These are phyloP conservation scores for Fusarium stilboides DNA, from an alignment of 2,329 filamentous ascomycete genomes.

Conservation along the genomic window DNA sequence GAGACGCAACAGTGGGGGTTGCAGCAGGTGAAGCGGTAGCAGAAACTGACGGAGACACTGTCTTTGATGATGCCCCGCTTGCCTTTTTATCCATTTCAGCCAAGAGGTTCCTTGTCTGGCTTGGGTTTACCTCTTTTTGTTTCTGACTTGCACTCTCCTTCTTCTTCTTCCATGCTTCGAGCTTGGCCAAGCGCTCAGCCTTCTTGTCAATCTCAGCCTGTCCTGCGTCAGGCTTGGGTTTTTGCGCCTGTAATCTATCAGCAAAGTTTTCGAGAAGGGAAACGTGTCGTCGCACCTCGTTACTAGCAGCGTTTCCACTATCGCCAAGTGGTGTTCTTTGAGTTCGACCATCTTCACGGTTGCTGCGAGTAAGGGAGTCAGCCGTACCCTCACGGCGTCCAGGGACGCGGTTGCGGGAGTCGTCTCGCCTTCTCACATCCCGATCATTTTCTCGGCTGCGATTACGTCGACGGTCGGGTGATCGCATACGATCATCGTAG, in stretches of 20 bases:
- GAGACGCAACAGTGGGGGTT: conserved; percentile 63
- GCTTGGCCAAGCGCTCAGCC: conserved; percentile 82
- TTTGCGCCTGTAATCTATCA: conserved; percentile 64
- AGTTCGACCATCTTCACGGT: conserved; percentile 73
- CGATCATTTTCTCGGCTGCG: conserved; percentile 74
- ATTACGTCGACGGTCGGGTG: conserved; percentile 71
- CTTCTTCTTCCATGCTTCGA: conserved; percentile 95
- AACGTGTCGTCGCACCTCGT: conserved; percentile 68
- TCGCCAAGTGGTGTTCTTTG: conserved; percentile 67
- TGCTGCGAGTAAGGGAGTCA: conserved; percentile 77
- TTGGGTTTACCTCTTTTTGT: conserved; percentile 76
- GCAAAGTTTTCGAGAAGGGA: conserved; percentile 40
- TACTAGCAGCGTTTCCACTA: conserved; percentile 63
- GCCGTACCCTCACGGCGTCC: conserved; percentile 78
- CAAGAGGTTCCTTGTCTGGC: conserved; percentile 76
- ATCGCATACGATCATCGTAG: conserved; percentile 71
- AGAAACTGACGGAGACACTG: conserved; percentile 66
- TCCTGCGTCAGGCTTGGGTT: conserved; percentile 60
- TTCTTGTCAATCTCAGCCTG: conserved; percentile 81
- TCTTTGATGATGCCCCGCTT: conserved; percentile 61
- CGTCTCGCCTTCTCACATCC: conserved; percentile 81
- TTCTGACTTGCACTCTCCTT: conserved; percentile 83
- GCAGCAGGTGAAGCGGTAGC: conserved; percentile 67
- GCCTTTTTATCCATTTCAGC: conserved; percentile 82
- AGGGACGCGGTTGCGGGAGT: conserved; percentile 76